A percentile compares a stretch with the other conserved stretches of the same genome.
phyloP scores from a whole-genome alignment of 108 stramenopile species.

The Cyclotella sp. region DNA sequence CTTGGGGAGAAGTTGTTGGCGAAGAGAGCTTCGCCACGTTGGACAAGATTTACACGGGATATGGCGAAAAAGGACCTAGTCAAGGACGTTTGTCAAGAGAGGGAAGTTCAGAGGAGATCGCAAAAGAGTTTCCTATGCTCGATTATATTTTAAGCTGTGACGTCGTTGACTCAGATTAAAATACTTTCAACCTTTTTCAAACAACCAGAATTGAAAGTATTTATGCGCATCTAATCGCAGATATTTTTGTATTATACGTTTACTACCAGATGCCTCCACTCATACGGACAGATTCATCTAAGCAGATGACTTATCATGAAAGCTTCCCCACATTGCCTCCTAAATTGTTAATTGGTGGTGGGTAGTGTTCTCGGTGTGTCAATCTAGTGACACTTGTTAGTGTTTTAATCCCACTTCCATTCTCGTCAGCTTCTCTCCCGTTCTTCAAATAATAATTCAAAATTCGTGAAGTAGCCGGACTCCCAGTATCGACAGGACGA shows the following conservation, averaged over 20 bases:
- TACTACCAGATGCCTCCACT: too few species aligned
- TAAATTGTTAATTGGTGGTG: constrained; percentile 51
- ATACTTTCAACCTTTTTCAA: background rate
- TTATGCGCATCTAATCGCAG: background rate
- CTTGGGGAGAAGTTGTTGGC: constrained; percentile 73
- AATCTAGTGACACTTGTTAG: constrained; percentile 61
- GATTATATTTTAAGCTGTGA: constrained; percentile 64
- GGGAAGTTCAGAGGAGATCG: constrained; percentile 49
- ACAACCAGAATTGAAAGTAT: background rate
- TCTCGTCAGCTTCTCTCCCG: constrained; percentile 47
- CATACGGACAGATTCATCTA: too few species aligned
- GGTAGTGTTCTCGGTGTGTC: constrained; percentile 60
- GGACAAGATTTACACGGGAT: constrained; percentile 62
- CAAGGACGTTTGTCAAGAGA: constrained; percentile 54
- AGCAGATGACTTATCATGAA: background rate
- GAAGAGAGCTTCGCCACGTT: constrained; percentile 60
- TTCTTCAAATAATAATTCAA: constrained; percentile 87
- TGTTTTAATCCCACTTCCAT: constrained; percentile 31
- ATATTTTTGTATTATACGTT: background rate
- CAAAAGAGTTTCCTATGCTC: constrained; percentile 52
- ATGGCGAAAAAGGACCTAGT: constrained; percentile 64
- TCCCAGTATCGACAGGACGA: constrained; percentile 59
- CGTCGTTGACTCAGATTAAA: constrained; percentile 46
- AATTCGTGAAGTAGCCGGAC: constrained; percentile 83
- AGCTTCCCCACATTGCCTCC: constrained; percentile 53